Percentiles rank a stretch among this genome's conserved stretches.
phyloP scores from a whole-genome alignment of 345 rosid species.

The Salix purpurea region DNA sequence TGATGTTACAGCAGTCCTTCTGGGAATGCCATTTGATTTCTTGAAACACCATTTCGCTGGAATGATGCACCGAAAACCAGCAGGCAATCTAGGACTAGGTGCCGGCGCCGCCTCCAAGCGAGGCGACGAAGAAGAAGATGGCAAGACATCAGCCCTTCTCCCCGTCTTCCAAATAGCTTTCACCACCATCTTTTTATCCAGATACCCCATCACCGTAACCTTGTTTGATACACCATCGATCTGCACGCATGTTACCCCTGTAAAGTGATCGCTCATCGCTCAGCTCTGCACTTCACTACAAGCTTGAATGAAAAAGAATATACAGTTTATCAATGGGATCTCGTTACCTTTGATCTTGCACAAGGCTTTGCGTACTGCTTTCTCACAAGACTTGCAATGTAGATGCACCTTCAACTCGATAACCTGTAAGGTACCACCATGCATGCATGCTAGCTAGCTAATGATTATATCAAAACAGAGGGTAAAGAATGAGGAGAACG shows the following conservation, averaged over 20 bases:
- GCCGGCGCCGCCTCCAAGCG: not conserved
- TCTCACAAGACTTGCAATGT: conserved; percentile 40
- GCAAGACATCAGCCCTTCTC: conserved; percentile 22
- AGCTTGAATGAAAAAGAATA: too few species aligned
- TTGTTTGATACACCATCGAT: conserved; percentile 17
- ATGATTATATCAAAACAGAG: too few species aligned
- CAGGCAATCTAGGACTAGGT: conserved; percentile 21
- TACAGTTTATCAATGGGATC: too few species aligned
- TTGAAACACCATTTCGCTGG: conserved; percentile 21
- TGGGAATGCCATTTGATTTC: too few species aligned
- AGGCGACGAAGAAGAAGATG: not conserved
- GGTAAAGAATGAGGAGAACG: not conserved
- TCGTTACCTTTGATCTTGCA: conserved; percentile 27
- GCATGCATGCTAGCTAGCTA: too few species aligned
- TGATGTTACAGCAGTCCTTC: too few species aligned
- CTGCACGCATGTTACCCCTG: conserved; percentile 34
- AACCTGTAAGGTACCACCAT: conserved; percentile 8
- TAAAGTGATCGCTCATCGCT: not conserved
- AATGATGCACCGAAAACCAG: conserved; percentile 30
- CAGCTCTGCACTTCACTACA: not conserved
- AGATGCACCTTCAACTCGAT: conserved; percentile 32
- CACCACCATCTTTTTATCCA: conserved; percentile 11
- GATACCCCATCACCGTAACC: conserved; percentile 30
- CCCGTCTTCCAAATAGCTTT: conserved; percentile 33
- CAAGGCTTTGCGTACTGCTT: conserved; percentile 28